Percentiles rank a stretch among this genome's conserved stretches.
phyloP scores from a whole-genome alignment of 75 land plant species.

The Cryptomeria japonica region DNA sequence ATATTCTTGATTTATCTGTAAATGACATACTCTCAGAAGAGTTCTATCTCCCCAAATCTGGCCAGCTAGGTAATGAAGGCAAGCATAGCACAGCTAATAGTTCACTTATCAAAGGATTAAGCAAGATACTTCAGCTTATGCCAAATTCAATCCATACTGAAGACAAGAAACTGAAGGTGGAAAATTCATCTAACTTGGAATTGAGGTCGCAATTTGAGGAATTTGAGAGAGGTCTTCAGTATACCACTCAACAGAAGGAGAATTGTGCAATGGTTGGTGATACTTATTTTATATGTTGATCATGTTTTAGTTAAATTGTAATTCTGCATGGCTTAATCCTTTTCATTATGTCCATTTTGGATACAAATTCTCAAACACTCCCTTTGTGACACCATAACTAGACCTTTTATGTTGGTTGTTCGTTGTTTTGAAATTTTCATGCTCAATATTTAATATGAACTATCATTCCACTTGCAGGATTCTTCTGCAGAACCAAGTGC shows the following conservation, averaged over 20 bases:
- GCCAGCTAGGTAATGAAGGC: not conserved
- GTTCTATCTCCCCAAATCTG: not conserved
- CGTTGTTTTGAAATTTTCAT: not conserved
- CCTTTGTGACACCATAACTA: not conserved
- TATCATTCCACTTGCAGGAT: constrained; percentile 5
- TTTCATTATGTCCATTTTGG: not conserved
- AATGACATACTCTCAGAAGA: constrained; percentile 2
- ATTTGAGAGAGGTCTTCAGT: not conserved
- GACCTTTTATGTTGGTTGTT: not conserved
- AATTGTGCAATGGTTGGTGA: not conserved
- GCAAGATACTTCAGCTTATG: constrained; percentile 3
- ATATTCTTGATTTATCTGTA: not conserved
- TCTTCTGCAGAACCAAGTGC: not conserved
- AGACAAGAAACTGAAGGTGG: not conserved
- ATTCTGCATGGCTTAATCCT: not conserved
- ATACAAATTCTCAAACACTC: not conserved
- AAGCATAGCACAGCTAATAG: not conserved
- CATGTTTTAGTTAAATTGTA: not conserved
- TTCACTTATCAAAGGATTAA: not conserved
- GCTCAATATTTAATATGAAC: not conserved
- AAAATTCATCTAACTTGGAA: constrained; percentile 1
- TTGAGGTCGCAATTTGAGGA: not conserved
- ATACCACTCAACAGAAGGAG: not conserved
- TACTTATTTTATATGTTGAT: not conserved
- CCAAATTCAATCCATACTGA: not conserved